Evolutionary conservation across 2,329 filamentous ascomycete genomes (phyloP), one percentile per base, ranked within the genome.

Genomic region (Cryphonectria japonica): DNA sequence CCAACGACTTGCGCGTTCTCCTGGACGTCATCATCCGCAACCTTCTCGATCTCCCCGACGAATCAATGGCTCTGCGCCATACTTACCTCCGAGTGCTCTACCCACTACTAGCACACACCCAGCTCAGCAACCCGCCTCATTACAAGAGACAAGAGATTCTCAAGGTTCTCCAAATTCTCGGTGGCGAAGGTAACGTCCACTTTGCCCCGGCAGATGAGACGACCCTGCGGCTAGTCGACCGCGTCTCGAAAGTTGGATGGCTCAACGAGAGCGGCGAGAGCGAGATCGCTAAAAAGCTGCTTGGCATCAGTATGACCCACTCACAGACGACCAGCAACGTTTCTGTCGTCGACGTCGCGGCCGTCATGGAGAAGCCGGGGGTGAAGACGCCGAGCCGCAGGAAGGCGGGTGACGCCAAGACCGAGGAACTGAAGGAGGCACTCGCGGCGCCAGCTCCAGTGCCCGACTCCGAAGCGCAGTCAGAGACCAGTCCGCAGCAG

Each of bases 11-110:
- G 41, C 93, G 94, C 71, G 96, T 99, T 5, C 88, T 99, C 22
- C 87, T 98, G 63, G 96, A 99, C 78, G 96, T 99, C 74, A 94
- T 99, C 71, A 93, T 99, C 72, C 93, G 96, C 60, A 99, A 99
- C 77, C 85, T 99, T n/a, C 90, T 98, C 77, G 96, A 99, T 79
- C 85, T 99, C 11, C 96, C 97, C 0, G 92, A 95, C 77, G 95
- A 97, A 78, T 90, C 88, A 73, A 85, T 86, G 73, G 86, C 89
- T 26, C 84, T 99, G 70, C 89, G 95, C 52, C 96, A 99, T 80
- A 99, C 96, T 4, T 99, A 99, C 79, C 87, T 99, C 7, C 91
- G 96, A 43, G 96, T 99, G 4, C 84, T 99, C 16, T 94, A 97
- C 78, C 96, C 96, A 0, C 86, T 99, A 34, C 85, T 99, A 32